Base-by-base conservation (phyloP, 2,329 filamentous ascomycete species). In the Diaporthe australafricana region DNA sequence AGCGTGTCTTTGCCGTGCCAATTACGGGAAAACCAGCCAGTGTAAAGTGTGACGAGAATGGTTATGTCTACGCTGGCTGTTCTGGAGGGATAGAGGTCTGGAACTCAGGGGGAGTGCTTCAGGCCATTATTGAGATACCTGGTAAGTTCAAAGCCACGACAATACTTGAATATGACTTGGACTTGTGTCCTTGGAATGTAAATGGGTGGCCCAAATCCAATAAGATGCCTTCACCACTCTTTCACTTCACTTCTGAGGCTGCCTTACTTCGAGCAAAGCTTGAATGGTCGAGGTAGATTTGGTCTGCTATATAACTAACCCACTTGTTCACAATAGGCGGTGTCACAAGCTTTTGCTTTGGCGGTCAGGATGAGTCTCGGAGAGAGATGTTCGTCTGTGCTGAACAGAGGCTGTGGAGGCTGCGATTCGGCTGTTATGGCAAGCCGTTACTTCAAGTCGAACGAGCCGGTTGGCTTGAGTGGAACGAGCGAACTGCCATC, bases 81-180 rank as follows among this genome's bases (percentile, higher is more conserved):
- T 82, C 81, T 3, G 86, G 86, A 70, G 86, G 86, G 14, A 78
- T 88, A n/a, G 84, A 87, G 72, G 81, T 88, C 2, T 88, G 83
- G 82, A 85, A 80, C 56, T 72, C 81, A 1, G 82, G 80, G 4
- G 86, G 86, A 5, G 79, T 79, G 27, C 78, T 86, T 0, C 80
- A 87, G 40, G 86, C 86, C 1, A 77, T 83, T 0, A 79, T 85
- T 25, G 78, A 79, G 45, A 77, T 84, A 25, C 77, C 78, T 32
- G 81, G 81, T 82, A 70, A 76, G 79, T 73, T 14, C 12, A 40
- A 47, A 5, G 11, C 25, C 27, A 52, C 1, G 12, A 7, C 25
- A 25, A 30, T 30, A 52, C n/a, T 30, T 48, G 11, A 7, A 20
- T 3, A 20, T 48, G 14, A 17, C 5, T 17, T 1, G 38, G 38